Percentiles rank a stretch among this genome's conserved stretches.
These are phyloP conservation scores for Leptomonas pyrrhocoris DNA, from an alignment of 208 protist genomes.

Conservation along the genomic window DNA sequence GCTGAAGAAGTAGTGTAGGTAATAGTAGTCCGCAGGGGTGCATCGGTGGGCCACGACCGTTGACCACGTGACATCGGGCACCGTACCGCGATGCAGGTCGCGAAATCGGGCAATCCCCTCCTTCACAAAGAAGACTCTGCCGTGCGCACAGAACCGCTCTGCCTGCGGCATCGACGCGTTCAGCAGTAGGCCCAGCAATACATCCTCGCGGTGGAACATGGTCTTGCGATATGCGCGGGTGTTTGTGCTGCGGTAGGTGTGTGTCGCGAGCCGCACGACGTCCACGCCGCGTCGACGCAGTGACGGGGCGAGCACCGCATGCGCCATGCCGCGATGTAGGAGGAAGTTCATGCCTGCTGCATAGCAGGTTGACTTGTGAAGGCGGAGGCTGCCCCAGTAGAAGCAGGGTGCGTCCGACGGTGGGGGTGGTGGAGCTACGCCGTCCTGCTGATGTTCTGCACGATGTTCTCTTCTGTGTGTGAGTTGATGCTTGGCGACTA, in stretches of 20 bases:
- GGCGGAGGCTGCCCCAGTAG: constrained; percentile 23
- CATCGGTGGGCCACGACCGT: constrained; percentile 10
- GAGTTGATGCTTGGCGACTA: no score
- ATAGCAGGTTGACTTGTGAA: neutral
- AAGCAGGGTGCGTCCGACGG: neutral
- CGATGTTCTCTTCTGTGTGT: no score
- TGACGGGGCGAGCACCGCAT: constrained; percentile 6
- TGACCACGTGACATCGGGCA: constrained; percentile 6
- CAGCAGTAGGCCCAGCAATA: neutral
- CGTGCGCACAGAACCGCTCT: neutral
- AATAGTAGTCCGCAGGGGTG: neutral
- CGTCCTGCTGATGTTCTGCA: neutral
- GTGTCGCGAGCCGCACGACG: neutral
- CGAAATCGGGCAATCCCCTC: constrained; percentile 12
- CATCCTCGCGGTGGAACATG: constrained; percentile 3
- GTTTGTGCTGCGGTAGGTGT: neutral
- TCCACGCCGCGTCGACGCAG: neutral
- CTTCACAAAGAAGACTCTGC: constrained; percentile 12
- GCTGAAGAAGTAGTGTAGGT: constrained; percentile 4
- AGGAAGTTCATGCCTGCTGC: constrained; percentile 16
- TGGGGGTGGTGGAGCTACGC: no score
- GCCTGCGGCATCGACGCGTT: neutral
- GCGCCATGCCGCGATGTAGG: constrained; percentile 4
- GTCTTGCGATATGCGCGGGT: neutral
- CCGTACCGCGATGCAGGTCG: constrained; percentile 3